Evolutionary conservation across 2,329 filamentous ascomycete species (phyloP), one percentile per base, ranked within the genome.

Genomic region (Fonsecaea pedrosoi): DNA sequence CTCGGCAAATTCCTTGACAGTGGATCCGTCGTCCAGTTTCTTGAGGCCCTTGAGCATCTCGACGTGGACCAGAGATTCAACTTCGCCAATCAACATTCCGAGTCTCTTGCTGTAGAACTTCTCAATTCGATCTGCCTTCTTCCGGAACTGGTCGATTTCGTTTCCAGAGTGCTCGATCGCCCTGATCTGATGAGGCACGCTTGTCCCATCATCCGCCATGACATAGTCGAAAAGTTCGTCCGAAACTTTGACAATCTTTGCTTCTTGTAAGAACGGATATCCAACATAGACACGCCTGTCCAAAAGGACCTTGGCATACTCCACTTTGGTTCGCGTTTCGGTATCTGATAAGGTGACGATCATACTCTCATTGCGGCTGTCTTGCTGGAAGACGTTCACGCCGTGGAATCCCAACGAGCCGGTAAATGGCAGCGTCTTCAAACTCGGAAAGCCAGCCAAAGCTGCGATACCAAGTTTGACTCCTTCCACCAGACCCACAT

Each of bases 351-450:
- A 83, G 1, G 92, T 97, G 64, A 98, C 86, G 30, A 98, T 87
- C 88, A 98, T 94, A 78, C 94, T 99, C 78, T 97, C 94, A 75
- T 98, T 98, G 58, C 92, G 90, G 77, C 94, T 97, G 73, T 98
- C 95, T 73, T 94, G 89, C 76, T 97, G 93, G 82, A 99, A 99
- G 38, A 99, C 92, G 70, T 90, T 95, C 68, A 99, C 92, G 2
- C 93, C 93, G 72, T 96, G 92, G 78, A 93, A 96, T 8, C 89
- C 92, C 56, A 98, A 83, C 64, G 88, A 86, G 1, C 92, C 95
- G 67, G 88, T 89, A 77, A 95, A 94, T 0, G 92, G 91, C 48
- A 99, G 81, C 1, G 91, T 95, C 71, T 94, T 91, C 74, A 99
- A 80, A 70, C 90, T 95, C 5, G 95, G 95, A 77, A 99, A 99